These are phyloP conservation scores for Aspergillus sergii DNA, from an alignment of 2,329 filamentous ascomycete species.

Conservation along the genomic window DNA sequence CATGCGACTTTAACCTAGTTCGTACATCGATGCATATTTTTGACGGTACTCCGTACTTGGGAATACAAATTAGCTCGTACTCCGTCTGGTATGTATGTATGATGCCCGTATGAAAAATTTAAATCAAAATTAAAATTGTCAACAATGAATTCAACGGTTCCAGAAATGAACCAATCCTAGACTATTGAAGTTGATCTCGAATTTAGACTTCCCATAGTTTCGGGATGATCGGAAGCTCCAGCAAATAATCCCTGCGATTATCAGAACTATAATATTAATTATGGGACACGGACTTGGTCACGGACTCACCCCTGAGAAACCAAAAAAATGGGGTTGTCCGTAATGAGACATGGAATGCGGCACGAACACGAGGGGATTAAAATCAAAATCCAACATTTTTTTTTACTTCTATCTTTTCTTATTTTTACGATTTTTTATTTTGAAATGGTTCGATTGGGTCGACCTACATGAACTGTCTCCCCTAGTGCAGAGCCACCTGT, in stretches of 20 bases:
- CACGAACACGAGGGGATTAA: neutral
- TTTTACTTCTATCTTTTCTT: neutral
- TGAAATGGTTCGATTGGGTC: neutral
- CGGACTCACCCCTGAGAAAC: neutral
- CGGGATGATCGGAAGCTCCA: neutral
- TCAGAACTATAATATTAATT: neutral
- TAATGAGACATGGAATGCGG: neutral
- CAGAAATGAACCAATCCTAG: neutral
- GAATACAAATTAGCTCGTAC: neutral
- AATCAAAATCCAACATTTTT: neutral
- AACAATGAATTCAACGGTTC: neutral
- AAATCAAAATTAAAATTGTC: neutral
- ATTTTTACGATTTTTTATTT: neutral
- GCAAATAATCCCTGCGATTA: neutral
- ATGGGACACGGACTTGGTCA: neutral
- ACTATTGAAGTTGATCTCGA: neutral
- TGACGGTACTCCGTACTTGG: neutral
- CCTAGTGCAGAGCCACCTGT: neutral
- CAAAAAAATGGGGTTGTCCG: neutral
- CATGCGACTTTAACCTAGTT: neutral
- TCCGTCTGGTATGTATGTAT: neutral
- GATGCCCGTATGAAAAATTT: neutral
- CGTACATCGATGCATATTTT: neutral
- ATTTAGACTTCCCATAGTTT: neutral
- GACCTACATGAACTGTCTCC: neutral